Evolutionary conservation across 441 rosid species (phyloP), one percentile per base, ranked within the genome.

Genomic region (Eutrema salsugineum): DNA sequence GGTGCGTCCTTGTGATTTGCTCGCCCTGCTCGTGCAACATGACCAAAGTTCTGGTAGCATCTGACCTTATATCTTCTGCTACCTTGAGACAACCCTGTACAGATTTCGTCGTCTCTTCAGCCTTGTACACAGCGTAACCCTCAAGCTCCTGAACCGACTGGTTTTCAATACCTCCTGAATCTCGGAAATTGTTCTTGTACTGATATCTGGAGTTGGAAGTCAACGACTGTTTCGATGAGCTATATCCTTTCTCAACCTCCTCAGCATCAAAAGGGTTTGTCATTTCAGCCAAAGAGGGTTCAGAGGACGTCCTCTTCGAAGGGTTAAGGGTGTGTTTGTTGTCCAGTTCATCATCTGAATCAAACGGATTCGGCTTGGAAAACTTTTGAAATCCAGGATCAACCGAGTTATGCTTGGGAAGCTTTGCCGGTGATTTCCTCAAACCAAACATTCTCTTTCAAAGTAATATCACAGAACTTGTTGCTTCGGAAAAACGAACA

Each of bases 71-170:
- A 51, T 88, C 96, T 76, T 84, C 90, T n/a, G 97, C 98, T 39
- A 93, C 91, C 80, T 91, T 93, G 48, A 93, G 66, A 81, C 94
- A 88, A 70, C 84, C 83, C 44, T 91, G 78, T 9, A 89, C 97
- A 33, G 89, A 51, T 57, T 87, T 86, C 39, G 98, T 91, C 24
- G 93, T 91, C 76, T 93, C 98, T 81, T 93, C 96, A 19, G 98
- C 85, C 83, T 86, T 93, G 81, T 93, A 88, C 11, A 79, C 85
- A 60, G 94, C 93, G 79, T 91, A 91, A 47, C 77, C 33, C 77
- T 93, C 96, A 71, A 93, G 81, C 68, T 93, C 98, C 77, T 93
- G 91, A 61, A 89, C 94, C 1, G 94, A 82, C 69, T 93, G 97
- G 79, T 78, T 93, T 76, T 93, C 94, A 67, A 91, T 0, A 58